Evolutionary conservation across 495 filamentous ascomycete genomes (phyloP).

Genomic region (Talaromyces borbonicus): DNA sequence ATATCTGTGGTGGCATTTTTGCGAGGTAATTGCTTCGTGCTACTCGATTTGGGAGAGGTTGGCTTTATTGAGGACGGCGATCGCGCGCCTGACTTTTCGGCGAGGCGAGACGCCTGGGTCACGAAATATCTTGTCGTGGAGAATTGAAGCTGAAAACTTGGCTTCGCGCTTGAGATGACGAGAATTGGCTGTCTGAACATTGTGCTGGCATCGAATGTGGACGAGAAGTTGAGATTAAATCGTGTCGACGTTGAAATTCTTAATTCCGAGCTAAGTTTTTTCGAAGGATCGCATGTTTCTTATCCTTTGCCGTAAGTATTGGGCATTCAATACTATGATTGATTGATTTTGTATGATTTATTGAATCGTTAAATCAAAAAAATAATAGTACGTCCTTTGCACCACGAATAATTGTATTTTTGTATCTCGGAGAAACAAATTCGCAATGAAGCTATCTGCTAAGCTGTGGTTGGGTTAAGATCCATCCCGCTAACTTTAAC

Average conservation of each 20-base stretch:
- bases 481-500: slow-evolving; percentile 8
- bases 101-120: background rate
- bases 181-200: slow-evolving; percentile 22
- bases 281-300: no score
- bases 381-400: no score
- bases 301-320: no score
- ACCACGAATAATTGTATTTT: no score
- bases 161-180: slow-evolving; percentile 20
- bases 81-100: slow-evolving; percentile 10
- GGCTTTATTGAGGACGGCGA: background rate
- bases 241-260: no score
- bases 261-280: no score
- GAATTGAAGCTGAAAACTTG: slow-evolving; percentile 9
- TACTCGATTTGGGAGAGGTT: background rate
- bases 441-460: no score
- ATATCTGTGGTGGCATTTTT: slow-evolving; percentile 9
- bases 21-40: background rate
- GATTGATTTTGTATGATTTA: no score
- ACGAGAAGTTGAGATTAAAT: background rate
- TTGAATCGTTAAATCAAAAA: no score
- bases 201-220: background rate
- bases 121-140: background rate
- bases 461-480: background rate
- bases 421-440: no score
- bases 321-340: no score